phyloP scores from a whole-genome alignment of 139 green algal genomes.

The Coelastrella sp. region DNA sequence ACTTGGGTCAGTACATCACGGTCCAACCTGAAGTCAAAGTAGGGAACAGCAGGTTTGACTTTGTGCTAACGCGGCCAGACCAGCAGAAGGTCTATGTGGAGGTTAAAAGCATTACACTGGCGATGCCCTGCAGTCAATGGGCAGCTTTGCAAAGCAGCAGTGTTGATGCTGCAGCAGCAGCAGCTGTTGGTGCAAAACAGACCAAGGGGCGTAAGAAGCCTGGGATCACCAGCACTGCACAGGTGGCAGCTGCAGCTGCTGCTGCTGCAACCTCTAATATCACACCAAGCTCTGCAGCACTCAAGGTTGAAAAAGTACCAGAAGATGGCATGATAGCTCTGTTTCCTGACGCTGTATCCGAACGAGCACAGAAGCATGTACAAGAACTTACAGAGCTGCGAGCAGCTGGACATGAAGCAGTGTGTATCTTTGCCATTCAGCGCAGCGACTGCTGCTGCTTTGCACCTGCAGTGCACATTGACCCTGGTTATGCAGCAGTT shows the following conservation, averaged over 20 bases:
- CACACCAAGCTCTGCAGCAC: too few relatives aligned
- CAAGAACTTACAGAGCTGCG: slow-evolving; percentile 5
- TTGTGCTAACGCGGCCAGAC: not conserved
- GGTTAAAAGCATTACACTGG: slow-evolving; percentile 30
- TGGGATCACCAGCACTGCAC: not conserved
- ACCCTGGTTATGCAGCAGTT: slow-evolving; percentile 4
- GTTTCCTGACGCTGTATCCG: slow-evolving; percentile 22
- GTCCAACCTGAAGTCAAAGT: slow-evolving; percentile 16
- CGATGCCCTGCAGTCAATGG: not conserved
- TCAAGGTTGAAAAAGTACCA: not conserved
- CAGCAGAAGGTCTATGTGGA: not conserved
- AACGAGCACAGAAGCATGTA: slow-evolving; percentile 18
- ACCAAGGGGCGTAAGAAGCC: not conserved
- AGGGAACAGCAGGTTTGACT: slow-evolving; percentile 17
- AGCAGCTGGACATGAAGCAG: slow-evolving; percentile 30
- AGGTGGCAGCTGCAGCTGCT: not conserved
- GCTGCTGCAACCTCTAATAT: not conserved
- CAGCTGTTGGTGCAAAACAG: not conserved
- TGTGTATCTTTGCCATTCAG: slow-evolving; percentile 31
- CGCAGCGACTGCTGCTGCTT: slow-evolving; percentile 28
- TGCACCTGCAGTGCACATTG: slow-evolving; percentile 13
- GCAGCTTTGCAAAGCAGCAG: not conserved
- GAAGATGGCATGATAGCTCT: not conserved
- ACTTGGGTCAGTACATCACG: not conserved
- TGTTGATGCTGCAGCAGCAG: not conserved